Evolutionary conservation across 2,329 filamentous ascomycete species (phyloP).

Genomic region (Clathrospora elynae): DNA sequence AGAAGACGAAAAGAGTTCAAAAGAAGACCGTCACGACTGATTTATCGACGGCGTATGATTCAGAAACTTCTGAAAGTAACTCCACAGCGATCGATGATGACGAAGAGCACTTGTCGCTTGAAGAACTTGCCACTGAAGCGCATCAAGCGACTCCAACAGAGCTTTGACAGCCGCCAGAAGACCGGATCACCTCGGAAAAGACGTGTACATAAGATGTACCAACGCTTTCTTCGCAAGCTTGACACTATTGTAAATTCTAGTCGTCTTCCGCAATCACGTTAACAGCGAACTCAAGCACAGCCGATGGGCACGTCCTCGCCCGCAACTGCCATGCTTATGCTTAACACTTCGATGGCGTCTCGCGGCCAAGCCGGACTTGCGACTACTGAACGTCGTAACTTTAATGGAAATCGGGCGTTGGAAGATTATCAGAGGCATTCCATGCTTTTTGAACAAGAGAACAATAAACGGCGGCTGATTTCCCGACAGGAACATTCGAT

Average conservation of each 20-base stretch:
- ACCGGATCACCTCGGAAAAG: conserved; percentile 7
- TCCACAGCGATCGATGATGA: conserved; percentile 24
- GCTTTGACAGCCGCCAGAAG: conserved; percentile 8
- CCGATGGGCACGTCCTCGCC: too few species aligned
- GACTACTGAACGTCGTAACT: too few species aligned
- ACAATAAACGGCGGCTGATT: too few species aligned
- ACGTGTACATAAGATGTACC: conserved; percentile 29
- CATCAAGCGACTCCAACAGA: conserved; percentile 25
- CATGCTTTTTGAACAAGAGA: too few species aligned
- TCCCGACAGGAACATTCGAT: too few species aligned
- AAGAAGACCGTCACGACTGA: conserved; percentile 1
- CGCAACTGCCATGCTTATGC: too few species aligned
- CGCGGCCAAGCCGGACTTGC: too few species aligned
- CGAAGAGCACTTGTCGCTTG: conserved; percentile 21
- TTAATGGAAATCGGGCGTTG: too few species aligned
- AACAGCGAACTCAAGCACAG: not conserved
- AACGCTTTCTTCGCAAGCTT: conserved; percentile 32
- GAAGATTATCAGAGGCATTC: too few species aligned
- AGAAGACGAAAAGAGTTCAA: not conserved
- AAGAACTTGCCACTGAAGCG: conserved; percentile 29
- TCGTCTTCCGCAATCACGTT: not conserved
- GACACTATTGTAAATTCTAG: conserved; percentile 12
- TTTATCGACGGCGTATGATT: conserved; percentile 7
- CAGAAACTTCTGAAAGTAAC: conserved; percentile 29
- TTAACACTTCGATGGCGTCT: too few species aligned